phyloP scores from a whole-genome alignment of 2,329 filamentous ascomycete species.

The Thyridium curvatum region DNA sequence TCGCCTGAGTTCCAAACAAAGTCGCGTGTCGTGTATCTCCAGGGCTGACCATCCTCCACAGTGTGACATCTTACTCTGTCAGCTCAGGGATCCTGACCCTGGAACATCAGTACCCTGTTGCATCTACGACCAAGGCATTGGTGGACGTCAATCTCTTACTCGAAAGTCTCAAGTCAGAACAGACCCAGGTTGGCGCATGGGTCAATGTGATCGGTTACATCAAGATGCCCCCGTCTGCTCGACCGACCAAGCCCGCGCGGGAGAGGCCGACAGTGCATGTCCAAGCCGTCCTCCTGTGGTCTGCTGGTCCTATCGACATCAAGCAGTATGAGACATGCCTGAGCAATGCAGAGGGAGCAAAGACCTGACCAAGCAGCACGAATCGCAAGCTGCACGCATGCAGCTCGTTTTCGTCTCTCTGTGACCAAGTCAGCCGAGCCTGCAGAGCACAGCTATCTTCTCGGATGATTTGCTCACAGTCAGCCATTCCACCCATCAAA shows the following conservation, averaged over 20 bases:
- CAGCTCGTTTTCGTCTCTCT: too few species aligned
- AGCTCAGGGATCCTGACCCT: conserved; percentile 57
- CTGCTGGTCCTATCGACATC: conserved; percentile 66
- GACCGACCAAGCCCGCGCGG: not conserved
- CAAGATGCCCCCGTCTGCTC: conserved; percentile 11
- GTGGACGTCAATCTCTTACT: conserved; percentile 72
- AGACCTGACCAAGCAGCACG: too few species aligned
- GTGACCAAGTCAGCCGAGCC: too few species aligned
- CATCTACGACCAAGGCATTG: conserved; percentile 38
- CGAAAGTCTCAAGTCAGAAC: conserved; percentile 53
- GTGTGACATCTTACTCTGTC: conserved; percentile 45
- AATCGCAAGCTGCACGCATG: too few species aligned
- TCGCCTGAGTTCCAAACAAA: too few species aligned
- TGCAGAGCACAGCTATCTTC: too few species aligned
- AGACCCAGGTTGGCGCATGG: conserved; percentile 74
- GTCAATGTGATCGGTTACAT: conserved; percentile 84
- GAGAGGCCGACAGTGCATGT: conserved; percentile 34
- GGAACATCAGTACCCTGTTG: conserved; percentile 57
- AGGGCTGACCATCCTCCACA: conserved; percentile 21
- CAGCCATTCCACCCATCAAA: too few species aligned
- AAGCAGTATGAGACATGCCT: conserved; percentile 63
- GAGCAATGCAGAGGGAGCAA: conserved; percentile 14
- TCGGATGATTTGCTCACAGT: too few species aligned
- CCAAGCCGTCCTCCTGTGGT: conserved; percentile 74
- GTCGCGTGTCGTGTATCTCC: not conserved